Conservation (phyloP, 139 green algal species). For the Edaphochlamys debaryana region DNA sequence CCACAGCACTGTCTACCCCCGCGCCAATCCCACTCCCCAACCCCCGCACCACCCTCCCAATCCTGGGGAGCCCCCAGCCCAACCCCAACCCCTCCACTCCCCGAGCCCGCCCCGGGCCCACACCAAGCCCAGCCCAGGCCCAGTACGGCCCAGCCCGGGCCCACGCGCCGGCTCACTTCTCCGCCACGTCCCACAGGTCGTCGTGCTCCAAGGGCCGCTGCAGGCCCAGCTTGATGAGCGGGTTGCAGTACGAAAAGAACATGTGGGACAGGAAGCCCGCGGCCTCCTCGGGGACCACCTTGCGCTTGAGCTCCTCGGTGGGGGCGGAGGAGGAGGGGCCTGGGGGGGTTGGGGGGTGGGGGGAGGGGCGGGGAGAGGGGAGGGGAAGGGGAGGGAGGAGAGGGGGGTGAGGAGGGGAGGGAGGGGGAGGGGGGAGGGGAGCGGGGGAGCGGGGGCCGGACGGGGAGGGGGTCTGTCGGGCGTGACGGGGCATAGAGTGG, state of each 20-base stretch:
- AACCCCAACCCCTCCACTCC: too few relatives aligned
- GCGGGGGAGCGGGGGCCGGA: too few relatives aligned
- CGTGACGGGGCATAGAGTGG: too few relatives aligned
- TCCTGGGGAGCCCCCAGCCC: too few relatives aligned
- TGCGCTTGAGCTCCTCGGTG: not conserved
- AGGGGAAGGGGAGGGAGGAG: not conserved
- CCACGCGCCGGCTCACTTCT: not conserved
- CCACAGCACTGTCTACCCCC: too few relatives aligned
- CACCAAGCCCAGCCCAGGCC: too few relatives aligned
- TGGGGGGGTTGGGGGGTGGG: not conserved
- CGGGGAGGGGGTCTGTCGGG: not conserved
- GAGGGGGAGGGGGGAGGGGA: not conserved
- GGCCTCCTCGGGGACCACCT: constrained; percentile 72
- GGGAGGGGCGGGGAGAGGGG: not conserved
- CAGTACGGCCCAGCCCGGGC: too few relatives aligned
- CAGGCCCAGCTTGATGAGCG: constrained; percentile 67
- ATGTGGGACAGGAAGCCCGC: constrained; percentile 65
- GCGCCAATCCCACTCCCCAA: too few relatives aligned
- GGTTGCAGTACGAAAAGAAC: constrained; percentile 74
- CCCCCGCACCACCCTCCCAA: too few relatives aligned
- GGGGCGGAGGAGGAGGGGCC: not conserved
- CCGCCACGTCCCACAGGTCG: constrained; percentile 82
- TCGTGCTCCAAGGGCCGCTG: constrained; percentile 79
- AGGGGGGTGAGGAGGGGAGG: not conserved
- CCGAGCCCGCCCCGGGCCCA: too few relatives aligned